Evolutionary conservation across 169 alveolate genomes (phyloP).

Genomic region (Plasmodium berghei): DNA sequence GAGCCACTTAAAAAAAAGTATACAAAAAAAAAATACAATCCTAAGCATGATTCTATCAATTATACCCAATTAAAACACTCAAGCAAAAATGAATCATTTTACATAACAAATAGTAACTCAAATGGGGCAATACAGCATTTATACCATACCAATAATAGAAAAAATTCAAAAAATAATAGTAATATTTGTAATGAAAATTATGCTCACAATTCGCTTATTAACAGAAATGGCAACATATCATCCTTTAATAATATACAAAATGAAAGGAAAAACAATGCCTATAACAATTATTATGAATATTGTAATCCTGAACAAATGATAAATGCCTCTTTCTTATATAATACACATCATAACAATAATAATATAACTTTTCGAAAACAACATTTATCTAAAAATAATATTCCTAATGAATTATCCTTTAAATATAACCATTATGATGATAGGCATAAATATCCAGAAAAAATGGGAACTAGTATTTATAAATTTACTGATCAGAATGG

Average conservation of each 20-base stretch:
- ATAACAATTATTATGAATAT: background rate
- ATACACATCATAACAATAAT: background rate
- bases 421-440: constrained; percentile 18
- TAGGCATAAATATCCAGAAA: constrained; percentile 51
- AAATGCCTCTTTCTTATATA: background rate
- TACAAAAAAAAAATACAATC: background rate
- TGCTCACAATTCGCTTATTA: background rate
- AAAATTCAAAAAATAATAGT: background rate
- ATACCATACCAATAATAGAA: background rate
- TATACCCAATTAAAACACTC: background rate
- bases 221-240: background rate
- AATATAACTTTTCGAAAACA: background rate
- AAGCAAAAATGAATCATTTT: background rate
- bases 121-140: too few relatives aligned
- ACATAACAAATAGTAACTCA: background rate
- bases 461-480: constrained; percentile 35
- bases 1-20: background rate
- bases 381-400: background rate
- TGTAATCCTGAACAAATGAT: background rate
- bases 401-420: background rate
- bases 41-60: background rate
- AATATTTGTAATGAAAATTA: background rate
- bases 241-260: background rate
- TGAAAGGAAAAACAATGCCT: background rate
- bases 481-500: constrained; percentile 40